Percentiles rank a stretch among this genome's conserved stretches.
Evolutionary conservation across 306 rosid species (phyloP).

Genomic region (Fragaria iinumae): DNA sequence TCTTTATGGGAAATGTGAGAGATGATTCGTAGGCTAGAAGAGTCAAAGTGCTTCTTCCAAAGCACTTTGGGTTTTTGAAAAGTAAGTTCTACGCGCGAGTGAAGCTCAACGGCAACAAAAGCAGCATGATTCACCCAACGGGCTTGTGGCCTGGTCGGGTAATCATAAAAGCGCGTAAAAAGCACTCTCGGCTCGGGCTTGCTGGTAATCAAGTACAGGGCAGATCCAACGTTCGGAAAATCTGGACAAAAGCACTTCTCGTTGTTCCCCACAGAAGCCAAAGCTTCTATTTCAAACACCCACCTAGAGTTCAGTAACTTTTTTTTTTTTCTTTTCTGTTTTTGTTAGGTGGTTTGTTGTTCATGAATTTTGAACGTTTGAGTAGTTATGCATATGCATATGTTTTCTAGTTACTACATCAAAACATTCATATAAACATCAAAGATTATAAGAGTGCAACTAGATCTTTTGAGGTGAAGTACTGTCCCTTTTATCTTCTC

Average conservation of each 20-base stretch:
- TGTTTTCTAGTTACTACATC: not conserved
- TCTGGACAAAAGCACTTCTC: not conserved
- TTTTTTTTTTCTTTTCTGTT: not conserved
- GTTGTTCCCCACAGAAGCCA: not conserved
- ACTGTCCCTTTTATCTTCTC: too few species aligned
- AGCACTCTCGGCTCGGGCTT: conserved; percentile 6
- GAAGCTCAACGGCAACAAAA: conserved; percentile 1
- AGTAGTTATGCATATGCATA: not conserved
- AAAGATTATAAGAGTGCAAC: too few species aligned
- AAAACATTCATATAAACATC: not conserved
- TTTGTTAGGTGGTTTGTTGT: not conserved
- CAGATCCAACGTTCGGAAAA: conserved; percentile 14
- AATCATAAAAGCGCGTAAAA: conserved; percentile 4
- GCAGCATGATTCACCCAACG: not conserved
- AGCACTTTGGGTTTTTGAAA: not conserved
- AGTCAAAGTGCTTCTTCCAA: too few species aligned
- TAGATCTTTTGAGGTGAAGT: too few species aligned
- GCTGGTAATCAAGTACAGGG: not conserved
- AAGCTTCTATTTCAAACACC: not conserved
- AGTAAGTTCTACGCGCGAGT: not conserved
- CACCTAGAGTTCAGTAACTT: not conserved
- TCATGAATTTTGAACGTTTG: not conserved
- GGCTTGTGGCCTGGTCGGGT: not conserved
- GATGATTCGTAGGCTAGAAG: not conserved
- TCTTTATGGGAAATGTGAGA: not conserved